Conservation (phyloP, 106 monocot species). For the Acanthochlamys bracteata region DNA sequence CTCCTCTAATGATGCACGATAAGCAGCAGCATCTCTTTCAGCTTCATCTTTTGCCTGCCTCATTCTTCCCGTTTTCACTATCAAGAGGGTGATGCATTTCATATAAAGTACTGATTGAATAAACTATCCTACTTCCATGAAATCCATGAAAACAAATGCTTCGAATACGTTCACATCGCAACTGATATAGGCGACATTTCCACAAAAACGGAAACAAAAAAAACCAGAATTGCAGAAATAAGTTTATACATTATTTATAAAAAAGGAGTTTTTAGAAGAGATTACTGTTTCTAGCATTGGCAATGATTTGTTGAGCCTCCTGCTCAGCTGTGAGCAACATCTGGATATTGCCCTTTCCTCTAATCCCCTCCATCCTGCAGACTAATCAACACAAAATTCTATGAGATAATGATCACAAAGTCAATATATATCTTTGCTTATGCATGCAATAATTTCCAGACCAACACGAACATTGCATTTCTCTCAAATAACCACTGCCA, state of each 20-base stretch:
- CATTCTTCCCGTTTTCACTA: conserved; percentile 31
- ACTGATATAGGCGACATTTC: not conserved
- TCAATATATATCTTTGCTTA: no score
- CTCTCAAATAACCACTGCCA: no score
- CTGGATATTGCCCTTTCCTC: conserved; percentile 37
- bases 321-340: conserved; percentile 39
- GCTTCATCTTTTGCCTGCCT: conserved; percentile 41
- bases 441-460: no score
- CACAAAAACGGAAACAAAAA: not conserved
- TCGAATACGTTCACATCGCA: not conserved
- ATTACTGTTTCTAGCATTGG: conserved; percentile 32
- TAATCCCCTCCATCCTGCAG: conserved; percentile 25
- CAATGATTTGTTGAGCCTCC: conserved; percentile 37
- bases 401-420: no score
- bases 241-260: not conserved
- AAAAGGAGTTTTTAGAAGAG: not conserved
- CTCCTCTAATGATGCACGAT: conserved; percentile 25
- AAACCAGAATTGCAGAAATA: not conserved
- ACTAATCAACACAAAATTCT: no score
- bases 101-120: no score
- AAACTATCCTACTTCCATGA: not conserved
- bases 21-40: conserved; percentile 20
- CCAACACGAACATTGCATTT: no score
- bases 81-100: not conserved
- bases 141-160: not conserved